Base-by-base conservation (phyloP, 208 protist genomes). In the Endotrypanum monterogeii region DNA sequence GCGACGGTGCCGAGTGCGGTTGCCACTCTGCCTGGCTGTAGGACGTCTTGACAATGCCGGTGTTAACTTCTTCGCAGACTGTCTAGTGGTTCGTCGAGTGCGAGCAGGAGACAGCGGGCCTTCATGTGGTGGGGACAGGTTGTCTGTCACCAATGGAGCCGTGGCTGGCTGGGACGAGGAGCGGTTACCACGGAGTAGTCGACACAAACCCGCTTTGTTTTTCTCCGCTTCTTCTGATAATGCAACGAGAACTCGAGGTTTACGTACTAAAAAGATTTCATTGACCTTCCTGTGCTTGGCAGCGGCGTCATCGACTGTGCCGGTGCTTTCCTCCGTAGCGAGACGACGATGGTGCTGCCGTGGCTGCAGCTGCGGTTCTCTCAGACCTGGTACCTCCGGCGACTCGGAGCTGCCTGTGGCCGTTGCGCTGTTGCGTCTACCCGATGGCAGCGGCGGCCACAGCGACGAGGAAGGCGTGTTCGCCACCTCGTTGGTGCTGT, bases 1-100 rank as follows among this genome's bases (percentile, higher is more conserved):
- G 35, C 58, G 58, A 63, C 58, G 58, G 35, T 63, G 58, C 39
- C 30, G 58, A 41, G 58, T 44, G 35, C 58, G 58, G 20, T 23
- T 23, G 58, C 58, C 58, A 35, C 58, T 35, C 30, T 63, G 32
- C 58, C 18, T 63, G 58, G 35, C 58, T 18, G 16, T 35, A 39
- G 35, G 58, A 5, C 58, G 12, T 35, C 58, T 32, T 41, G 58
- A 63, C n/a, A 37, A 35, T 8, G 16, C 25, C 58, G 32, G 32
- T 20, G 25, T 46, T 20, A 8, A 5, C 14, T 63, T 28, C 58
- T 46, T 46, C 39, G 0, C 58, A 37, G 58, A 63, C 25, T 12
- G 58, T 20, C 35, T 1, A 28, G 35, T 1, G 18, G n/a, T 35
- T 63, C 23, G 35, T 63, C 58, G 58, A 20, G 12, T 63, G 32